phyloP scores from a whole-genome alignment of 768 basidiomycete species.

The Lyophyllum atratum region DNA sequence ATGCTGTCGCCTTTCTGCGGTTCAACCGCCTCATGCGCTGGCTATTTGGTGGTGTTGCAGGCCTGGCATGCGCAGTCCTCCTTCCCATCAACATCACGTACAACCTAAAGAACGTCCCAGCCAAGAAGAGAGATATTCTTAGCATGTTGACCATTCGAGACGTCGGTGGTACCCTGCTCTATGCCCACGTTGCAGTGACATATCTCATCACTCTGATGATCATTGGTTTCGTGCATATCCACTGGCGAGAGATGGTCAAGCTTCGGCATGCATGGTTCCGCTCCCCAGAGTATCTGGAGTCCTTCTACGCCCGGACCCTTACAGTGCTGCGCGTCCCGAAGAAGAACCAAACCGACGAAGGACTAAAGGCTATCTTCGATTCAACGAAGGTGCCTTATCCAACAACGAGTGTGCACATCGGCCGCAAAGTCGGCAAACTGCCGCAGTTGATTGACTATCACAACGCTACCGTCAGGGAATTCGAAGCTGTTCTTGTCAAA shows the following conservation, averaged over 20 bases:
- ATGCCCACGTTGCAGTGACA: constrained; percentile 80
- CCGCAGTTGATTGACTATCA: constrained; percentile 91
- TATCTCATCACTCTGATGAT: constrained; percentile 81
- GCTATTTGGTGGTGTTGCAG: constrained; percentile 65
- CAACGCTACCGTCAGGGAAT: constrained; percentile 90
- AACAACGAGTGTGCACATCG: constrained; percentile 88
- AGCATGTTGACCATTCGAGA: constrained; percentile 88
- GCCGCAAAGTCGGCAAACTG: constrained; percentile 83
- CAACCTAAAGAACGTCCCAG: constrained; percentile 69
- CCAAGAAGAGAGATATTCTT: constrained; percentile 57
- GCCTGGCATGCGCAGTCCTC: constrained; percentile 69
- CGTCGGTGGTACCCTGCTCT: constrained; percentile 70
- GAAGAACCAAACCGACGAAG: constrained; percentile 83
- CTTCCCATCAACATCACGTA: constrained; percentile 86
- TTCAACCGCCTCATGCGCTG: constrained; percentile 85
- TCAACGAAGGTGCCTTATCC: constrained; percentile 81
- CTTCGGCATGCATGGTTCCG: constrained; percentile 89
- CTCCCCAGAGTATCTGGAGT: constrained; percentile 82
- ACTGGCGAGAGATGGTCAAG: constrained; percentile 78
- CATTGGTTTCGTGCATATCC: constrained; percentile 67
- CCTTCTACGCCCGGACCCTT: constrained; percentile 93
- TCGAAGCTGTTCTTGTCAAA: constrained; percentile 86
- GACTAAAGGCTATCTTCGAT: constrained; percentile 76
- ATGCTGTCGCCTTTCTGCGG: constrained; percentile 90
- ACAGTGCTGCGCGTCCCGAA: constrained; percentile 79